Conservation (phyloP, 768 basidiomycete genomes). For the Auriculariales sp. region DNA sequence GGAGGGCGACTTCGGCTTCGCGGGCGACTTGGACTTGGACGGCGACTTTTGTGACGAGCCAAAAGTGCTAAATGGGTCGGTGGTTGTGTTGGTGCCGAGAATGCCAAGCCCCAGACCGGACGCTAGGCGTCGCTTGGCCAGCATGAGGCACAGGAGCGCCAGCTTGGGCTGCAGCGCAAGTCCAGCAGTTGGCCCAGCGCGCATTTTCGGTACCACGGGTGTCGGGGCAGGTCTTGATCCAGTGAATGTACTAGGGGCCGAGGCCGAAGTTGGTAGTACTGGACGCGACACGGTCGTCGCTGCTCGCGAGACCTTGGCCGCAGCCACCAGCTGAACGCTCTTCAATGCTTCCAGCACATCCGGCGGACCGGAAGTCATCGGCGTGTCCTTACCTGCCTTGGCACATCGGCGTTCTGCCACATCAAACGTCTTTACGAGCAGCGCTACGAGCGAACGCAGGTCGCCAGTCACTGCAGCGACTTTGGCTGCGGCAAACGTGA, state of each 20-base stretch:
- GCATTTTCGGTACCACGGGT: slow-evolving; percentile 9
- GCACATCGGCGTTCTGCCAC: slow-evolving; percentile 29
- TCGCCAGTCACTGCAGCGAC: slow-evolving; percentile 73
- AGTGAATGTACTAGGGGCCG: slow-evolving; percentile 37
- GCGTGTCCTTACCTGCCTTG: slow-evolving; percentile 8
- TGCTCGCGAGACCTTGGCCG: slow-evolving; percentile 21
- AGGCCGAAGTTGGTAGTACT: slow-evolving; percentile 61
- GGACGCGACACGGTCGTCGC: slow-evolving; percentile 35
- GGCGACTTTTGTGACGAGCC: slow-evolving; percentile 23
- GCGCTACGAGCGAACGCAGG: slow-evolving; percentile 66
- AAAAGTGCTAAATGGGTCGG: no score
- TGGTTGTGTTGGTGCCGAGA: slow-evolving; percentile 15
- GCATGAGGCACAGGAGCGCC: slow-evolving; percentile 45
- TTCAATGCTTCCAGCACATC: not conserved
- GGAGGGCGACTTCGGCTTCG: slow-evolving; percentile 15
- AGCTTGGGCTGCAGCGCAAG: slow-evolving; percentile 66
- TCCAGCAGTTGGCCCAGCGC: slow-evolving; percentile 11
- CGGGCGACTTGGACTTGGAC: slow-evolving; percentile 35
- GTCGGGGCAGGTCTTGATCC: slow-evolving; percentile 22
- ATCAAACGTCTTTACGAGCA: slow-evolving; percentile 68
- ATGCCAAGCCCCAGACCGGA: slow-evolving; percentile 37
- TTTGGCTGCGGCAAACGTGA: slow-evolving; percentile 65
- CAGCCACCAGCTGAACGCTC: slow-evolving; percentile 6
- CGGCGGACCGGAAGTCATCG: slow-evolving; percentile 2
- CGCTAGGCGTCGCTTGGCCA: slow-evolving; percentile 49